Percentiles rank a stretch among this genome's conserved stretches.
Conservation (phyloP, 139 green algal species). For the Diplosphaera chodatii region DNA sequence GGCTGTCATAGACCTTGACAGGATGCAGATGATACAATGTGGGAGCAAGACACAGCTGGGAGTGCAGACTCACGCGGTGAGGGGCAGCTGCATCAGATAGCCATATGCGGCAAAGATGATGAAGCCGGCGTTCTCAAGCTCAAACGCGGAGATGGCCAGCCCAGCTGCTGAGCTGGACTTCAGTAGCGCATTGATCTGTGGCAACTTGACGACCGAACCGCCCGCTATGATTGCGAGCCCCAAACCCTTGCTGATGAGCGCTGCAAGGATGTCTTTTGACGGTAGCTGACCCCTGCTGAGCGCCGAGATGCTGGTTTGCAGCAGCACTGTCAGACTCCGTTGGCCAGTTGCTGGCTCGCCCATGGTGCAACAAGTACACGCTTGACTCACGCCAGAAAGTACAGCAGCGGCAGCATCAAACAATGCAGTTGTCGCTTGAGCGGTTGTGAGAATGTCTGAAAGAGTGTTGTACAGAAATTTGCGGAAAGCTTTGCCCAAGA, state of each 20-base stretch:
- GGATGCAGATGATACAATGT: too few relatives aligned
- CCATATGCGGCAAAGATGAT: slow-evolving; percentile 64
- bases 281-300: slow-evolving; percentile 12
- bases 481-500: too few relatives aligned
- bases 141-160: slow-evolving; percentile 54
- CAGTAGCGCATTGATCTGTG: slow-evolving; percentile 58
- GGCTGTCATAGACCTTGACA: too few relatives aligned
- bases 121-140: slow-evolving; percentile 68
- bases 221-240: slow-evolving; percentile 62
- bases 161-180: slow-evolving; percentile 53
- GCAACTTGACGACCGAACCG: slow-evolving; percentile 69
- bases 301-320: slow-evolving; percentile 5
- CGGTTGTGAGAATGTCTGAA: too few relatives aligned
- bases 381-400: too few relatives aligned
- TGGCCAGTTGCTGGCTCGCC: slow-evolving; percentile 1
- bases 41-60: too few relatives aligned
- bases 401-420: too few relatives aligned
- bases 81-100: slow-evolving; percentile 52
- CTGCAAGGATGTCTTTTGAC: background rate
- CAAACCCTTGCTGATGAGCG: slow-evolving; percentile 33
- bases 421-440: too few relatives aligned
- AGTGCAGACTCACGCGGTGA: too few relatives aligned
- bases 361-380: background rate
- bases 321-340: slow-evolving; percentile 2
- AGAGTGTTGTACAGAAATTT: too few relatives aligned